Conservation (phyloP, 257 asterid genomes). For the Striga asiatica region DNA sequence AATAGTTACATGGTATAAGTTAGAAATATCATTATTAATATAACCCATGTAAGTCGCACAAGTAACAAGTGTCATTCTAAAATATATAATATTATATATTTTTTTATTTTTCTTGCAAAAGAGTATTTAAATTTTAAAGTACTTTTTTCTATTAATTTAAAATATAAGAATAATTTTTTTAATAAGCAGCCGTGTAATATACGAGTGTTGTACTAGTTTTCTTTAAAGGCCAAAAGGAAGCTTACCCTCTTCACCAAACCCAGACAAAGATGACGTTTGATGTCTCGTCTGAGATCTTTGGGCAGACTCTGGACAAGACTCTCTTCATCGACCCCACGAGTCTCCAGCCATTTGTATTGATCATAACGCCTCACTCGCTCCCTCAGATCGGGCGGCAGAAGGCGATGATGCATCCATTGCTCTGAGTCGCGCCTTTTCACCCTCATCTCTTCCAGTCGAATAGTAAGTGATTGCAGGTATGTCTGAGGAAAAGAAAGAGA, state of each 20-base stretch:
- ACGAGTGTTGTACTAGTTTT: no score
- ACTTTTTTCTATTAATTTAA: no score
- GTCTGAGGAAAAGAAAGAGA: constrained; percentile 48
- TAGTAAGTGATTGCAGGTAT: constrained; percentile 92
- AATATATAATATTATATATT: no score
- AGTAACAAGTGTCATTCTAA: no score
- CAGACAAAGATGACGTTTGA: constrained; percentile 96
- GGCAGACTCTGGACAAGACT: constrained; percentile 84
- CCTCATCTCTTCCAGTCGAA: constrained; percentile 98
- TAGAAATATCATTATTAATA: no score
- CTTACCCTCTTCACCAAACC: constrained; percentile 95
- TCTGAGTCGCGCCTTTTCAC: constrained; percentile 98
- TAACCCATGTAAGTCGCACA: no score
- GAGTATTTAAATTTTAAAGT: no score
- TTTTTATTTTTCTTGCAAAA: no score
- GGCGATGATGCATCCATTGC: constrained; percentile 99
- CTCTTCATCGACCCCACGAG: constrained; percentile 96
- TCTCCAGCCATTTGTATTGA: constrained; percentile 96
- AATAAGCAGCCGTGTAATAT: no score
- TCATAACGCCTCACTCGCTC: constrained; percentile 94
- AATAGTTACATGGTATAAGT: no score
- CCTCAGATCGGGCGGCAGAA: constrained; percentile 85
- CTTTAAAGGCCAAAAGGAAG: no score
- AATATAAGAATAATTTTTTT: no score
- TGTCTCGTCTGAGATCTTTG: constrained; percentile 93